Evolutionary conservation across 2,329 filamentous ascomycete genomes (phyloP).

Genomic region (Ophiocordyceps camponoti-leonardi): DNA sequence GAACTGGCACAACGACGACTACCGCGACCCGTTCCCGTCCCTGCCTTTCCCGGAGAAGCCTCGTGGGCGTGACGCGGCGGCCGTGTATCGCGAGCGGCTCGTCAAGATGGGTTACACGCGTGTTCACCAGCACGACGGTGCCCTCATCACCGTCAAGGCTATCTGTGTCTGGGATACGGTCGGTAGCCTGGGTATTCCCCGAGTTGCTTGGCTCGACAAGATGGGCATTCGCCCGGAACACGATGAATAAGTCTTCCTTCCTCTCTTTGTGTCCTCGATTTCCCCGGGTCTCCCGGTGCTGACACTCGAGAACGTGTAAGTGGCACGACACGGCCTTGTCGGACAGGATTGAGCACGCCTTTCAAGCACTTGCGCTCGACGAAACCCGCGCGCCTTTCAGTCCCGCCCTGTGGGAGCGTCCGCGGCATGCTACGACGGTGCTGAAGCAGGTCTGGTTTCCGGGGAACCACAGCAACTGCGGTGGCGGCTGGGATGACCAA

Average conservation of each 20-base stretch:
- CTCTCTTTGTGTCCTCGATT: no score
- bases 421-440: conserved; percentile 21
- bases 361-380: conserved; percentile 41
- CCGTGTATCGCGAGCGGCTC: conserved; percentile 25
- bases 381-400: conserved; percentile 35
- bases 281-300: neutral
- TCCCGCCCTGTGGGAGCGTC: conserved; percentile 37
- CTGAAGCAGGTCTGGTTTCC: conserved; percentile 48
- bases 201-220: conserved; percentile 25
- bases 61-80: conserved; percentile 21
- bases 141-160: conserved; percentile 25
- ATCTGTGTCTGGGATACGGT: conserved; percentile 31
- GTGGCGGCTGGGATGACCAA: conserved; percentile 45
- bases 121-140: conserved; percentile 20
- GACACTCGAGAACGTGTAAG: conserved; percentile 18
- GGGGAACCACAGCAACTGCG: conserved; percentile 53
- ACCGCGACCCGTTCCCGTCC: conserved; percentile 27
- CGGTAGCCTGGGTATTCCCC: conserved; percentile 26
- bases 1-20: conserved; percentile 28
- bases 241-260: conserved; percentile 23
- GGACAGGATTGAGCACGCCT: conserved; percentile 35
- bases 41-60: conserved; percentile 31
- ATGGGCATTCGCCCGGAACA: conserved; percentile 27
- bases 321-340: conserved; percentile 38
- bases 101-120: conserved; percentile 26